Base-by-base conservation (phyloP, 352 stramenopile genomes). In the Globisporangium alternatum region DNA sequence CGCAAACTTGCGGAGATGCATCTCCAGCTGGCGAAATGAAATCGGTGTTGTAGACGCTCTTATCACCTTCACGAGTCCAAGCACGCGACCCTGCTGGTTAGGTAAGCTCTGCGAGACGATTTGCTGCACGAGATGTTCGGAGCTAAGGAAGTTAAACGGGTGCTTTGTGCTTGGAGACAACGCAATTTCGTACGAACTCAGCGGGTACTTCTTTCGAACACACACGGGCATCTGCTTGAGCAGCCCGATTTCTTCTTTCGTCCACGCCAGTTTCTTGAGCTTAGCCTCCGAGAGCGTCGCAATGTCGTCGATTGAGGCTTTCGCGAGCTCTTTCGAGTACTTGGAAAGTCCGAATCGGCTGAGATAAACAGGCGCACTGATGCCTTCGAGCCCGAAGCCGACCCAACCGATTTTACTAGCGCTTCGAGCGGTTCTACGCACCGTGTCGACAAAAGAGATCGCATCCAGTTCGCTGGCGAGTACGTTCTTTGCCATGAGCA, bases 371-470 rank as follows among this genome's bases (percentile, higher is more conserved):
- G 69, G 49, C 0, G 78, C 65, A n/a, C 69, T 81, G 57, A 95
- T 77, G 15, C 86, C 86, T 63, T 95, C 86, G 21, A 92, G 64
- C n/a, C 80, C 81, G 65, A 83, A 91, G 12, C 86, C 86, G 13
- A 91, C 52, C 81, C 80, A 91, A 9, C 65, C 76, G 1, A 91
- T 62, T 25, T 35, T 60, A 1, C 37, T 25, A n/a, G 62, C 70
- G 10, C 15, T 37, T 9, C 17, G 57, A 25, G 68, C 49, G 0
- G 72, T 55, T 2, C 66, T 53, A 13, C 80, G 73, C 43, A 89
- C 67, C 0, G 55, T 66, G 1, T 72, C 60, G 21, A 85, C 79
- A 49, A 92, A 76, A 17, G 77, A 84, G 8, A 89, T 75, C 8
- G 52, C 31, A 2, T 71, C 44, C 5, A 92, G 56, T 62, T 74